Evolutionary conservation across 164 flowering plant genomes (phyloP), one percentile per base, ranked within the genome.

Genomic region (Pachysandra terminalis): DNA sequence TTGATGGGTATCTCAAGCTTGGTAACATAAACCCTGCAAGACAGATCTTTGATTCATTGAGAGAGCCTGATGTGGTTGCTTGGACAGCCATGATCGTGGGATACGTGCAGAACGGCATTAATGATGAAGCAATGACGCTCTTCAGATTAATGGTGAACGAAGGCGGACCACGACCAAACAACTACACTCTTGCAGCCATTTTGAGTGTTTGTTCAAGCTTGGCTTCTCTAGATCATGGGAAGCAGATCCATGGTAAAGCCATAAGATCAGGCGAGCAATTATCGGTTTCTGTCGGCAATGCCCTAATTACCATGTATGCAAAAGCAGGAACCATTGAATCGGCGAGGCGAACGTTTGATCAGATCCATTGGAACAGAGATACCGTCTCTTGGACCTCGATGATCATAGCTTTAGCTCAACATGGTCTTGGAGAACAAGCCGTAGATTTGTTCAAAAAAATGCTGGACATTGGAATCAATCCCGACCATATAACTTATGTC

Each of bases 61-160:
- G 56, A 56, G 81, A 82, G 37, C 78, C 76, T 35, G 98, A 93
- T 80, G 96, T 91, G 58, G 89, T 91, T 57, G 82, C 87, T n/a
- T 93, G 98, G 96, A 93, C 97, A 27, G 98, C 97, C 19, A 91
- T 93, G 96, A 84, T 91, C 63, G 96, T 89, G 1, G 98, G 97
- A 8, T 89, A 89, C 62, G 81, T 77, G 55, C 96, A 90, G 65
- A 83, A 89, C 70, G 90, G 92, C 24, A 73, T 81, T 59, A 74
- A 81, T 40, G 63, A 68, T 58, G 85, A 91, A 19, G 96, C 97
- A 16, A 53, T 87, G 67, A 83, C 79, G 49, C 85, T 93, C 53
- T 93, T 93, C 67, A 80, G 83, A 64, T 55, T 25, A 52, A 88
- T 93, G 98, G 53, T 87, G 27, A 74, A 28, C 51, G 81, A 83